phyloP scores from a whole-genome alignment of 108 stramenopile genomes.

The Skeletonema tropicum region DNA sequence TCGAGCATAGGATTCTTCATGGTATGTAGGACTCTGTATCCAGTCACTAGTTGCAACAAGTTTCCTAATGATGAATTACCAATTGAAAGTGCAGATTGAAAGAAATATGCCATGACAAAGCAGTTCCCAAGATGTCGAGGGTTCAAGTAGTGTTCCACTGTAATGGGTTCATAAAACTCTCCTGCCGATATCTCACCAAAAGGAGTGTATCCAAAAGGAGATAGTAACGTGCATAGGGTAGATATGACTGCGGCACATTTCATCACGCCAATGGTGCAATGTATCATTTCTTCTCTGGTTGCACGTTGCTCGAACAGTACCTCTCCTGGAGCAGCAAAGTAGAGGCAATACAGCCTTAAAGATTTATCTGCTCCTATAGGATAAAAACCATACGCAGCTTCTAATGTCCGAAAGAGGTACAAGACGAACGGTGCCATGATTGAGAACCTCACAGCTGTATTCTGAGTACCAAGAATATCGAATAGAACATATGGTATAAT shows the following conservation, averaged over 20 bases:
- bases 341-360: slow-evolving; percentile 13
- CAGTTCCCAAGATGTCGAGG: slow-evolving; percentile 33
- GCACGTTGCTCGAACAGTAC: slow-evolving; percentile 19
- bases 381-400: slow-evolving; percentile 24
- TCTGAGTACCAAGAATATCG: slow-evolving; percentile 3
- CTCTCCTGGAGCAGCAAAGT: slow-evolving; percentile 31
- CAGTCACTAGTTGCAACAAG: slow-evolving; percentile 11
- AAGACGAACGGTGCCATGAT: slow-evolving; percentile 31
- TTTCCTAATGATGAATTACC: slow-evolving; percentile 8
- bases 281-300: slow-evolving; percentile 6
- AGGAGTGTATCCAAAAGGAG: slow-evolving; percentile 28
- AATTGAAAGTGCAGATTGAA: slow-evolving; percentile 33
- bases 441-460: slow-evolving; percentile 37
- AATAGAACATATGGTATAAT: slow-evolving; percentile 18
- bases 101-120: slow-evolving; percentile 32
- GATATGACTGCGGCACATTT: background rate
- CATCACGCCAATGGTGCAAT: background rate
- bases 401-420: slow-evolving; percentile 29
- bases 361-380: slow-evolving; percentile 16
- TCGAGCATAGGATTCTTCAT: slow-evolving; percentile 54
- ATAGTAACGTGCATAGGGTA: slow-evolving; percentile 23
- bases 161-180: slow-evolving; percentile 30
- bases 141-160: slow-evolving; percentile 3
- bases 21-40: slow-evolving; percentile 13
- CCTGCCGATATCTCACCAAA: slow-evolving; percentile 27